Base-by-base conservation (phyloP, 31 red algal species). In the Endocladia muricata region DNA sequence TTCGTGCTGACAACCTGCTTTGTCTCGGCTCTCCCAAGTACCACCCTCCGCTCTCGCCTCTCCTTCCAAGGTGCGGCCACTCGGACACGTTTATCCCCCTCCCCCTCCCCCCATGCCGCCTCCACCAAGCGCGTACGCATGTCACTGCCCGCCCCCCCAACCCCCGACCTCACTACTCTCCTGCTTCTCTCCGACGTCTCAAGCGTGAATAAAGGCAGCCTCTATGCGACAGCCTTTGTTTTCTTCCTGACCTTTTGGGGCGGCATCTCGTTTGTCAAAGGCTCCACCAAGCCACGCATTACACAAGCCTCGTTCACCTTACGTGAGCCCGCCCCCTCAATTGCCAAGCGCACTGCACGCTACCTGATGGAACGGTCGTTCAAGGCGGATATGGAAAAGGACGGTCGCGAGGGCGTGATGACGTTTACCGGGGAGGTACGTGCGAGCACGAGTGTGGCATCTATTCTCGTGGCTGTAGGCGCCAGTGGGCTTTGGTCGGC, bases 161-260 rank as follows among this genome's bases (percentile, higher is more conserved):
- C 31, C 30, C 49, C 21, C 0, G 34, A 28, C 26, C 41, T 54
- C 72, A 3, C 52, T 1, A 15, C 35, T 11, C 11, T 35, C 5
- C 51, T 41, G 2, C 65, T 81, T 17, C 58, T 91, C 3, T 39
- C 79, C 71, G 88, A 91, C 73, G 55, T 91, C 19, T 84, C 88
- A 35, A 36, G 30, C 44, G 74, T 84, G 6, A 91, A 91, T 55
- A 55, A 70, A 37, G 57, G 55, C 35, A 42, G 73, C 25, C 71
- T 94, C n/a, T 76, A 63, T 38, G 82, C 85, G 28, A 94, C 91
- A 0, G 84, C 91, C 5, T 82, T 94, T 26, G 91, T 94, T 19
- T 94, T 88, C 59, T 82, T 94, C 78, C 60, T 94, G 22, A 94
- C 91, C 36, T 82, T 82, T 55, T 94, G 91, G 91, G 91, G 91